These are phyloP conservation scores for Blastobotrys aristatus DNA, from an alignment of 1,139 yeast genomes.

Conservation along the genomic window DNA sequence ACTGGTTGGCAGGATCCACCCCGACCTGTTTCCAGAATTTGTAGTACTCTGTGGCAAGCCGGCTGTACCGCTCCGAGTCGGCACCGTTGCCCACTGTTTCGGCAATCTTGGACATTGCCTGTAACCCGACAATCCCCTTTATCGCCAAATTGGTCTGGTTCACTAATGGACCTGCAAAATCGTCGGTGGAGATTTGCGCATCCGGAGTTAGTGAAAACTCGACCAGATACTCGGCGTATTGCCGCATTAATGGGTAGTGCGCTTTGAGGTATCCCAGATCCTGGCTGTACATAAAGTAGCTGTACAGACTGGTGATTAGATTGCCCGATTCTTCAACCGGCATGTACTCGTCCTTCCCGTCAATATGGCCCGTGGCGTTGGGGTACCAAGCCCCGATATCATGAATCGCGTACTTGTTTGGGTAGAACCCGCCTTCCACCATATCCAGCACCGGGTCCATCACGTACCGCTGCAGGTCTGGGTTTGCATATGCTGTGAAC, in stretches of 20 bases:
- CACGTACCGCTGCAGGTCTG: neutral
- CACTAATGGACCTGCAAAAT: slow-evolving; percentile 12
- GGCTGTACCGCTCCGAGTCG: slow-evolving; percentile 2
- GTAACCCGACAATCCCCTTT: slow-evolving; percentile 12
- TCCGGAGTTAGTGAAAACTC: slow-evolving; percentile 9
- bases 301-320: slow-evolving; percentile 1
- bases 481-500: slow-evolving; percentile 7
- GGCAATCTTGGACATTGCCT: slow-evolving; percentile 11
- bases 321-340: slow-evolving; percentile 12
- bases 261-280: slow-evolving; percentile 2
- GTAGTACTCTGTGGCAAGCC: slow-evolving; percentile 1
- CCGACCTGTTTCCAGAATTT: slow-evolving; percentile 2
- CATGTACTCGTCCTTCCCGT: slow-evolving; percentile 11
- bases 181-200: slow-evolving; percentile 14
- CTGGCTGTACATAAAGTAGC: neutral
- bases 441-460: slow-evolving; percentile 9
- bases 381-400: slow-evolving; percentile 12
- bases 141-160: slow-evolving; percentile 14
- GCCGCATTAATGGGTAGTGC: slow-evolving; percentile 5
- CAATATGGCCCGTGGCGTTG: slow-evolving; percentile 11
- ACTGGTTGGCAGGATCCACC: slow-evolving; percentile 4
- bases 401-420: slow-evolving; percentile 12
- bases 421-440: slow-evolving; percentile 10
- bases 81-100: neutral
- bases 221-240: slow-evolving; percentile 8